phyloP scores from a whole-genome alignment of 73 alveolate genomes.

The Paramecium tetraurelia region DNA sequence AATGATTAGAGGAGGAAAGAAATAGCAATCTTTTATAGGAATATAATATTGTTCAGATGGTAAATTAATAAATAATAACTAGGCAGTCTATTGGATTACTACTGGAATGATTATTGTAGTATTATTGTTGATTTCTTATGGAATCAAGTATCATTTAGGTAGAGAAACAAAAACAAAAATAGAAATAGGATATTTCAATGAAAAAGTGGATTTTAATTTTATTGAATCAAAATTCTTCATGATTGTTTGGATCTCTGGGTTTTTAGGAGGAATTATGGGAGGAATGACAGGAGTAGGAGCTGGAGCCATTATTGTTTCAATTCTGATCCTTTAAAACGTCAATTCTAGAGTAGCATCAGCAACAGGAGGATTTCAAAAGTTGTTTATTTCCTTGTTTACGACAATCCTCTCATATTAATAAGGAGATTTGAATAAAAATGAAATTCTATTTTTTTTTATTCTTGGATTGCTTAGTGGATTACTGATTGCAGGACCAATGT shows the following conservation, averaged over 20 bases:
- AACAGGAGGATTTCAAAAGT: constrained; percentile 27
- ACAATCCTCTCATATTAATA: neutral
- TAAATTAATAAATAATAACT: neutral
- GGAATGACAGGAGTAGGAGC: constrained; percentile 42
- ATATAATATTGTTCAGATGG: neutral
- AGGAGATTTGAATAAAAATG: neutral
- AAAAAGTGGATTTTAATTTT: neutral
- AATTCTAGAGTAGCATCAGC: constrained; percentile 43
- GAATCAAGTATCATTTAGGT: neutral
- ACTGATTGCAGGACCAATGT: neutral
- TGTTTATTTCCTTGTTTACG: neutral
- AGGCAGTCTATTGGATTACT: neutral
- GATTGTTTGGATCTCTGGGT: constrained; percentile 1
- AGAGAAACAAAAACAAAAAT: neutral
- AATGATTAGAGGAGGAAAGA: neutral
- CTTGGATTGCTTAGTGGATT: neutral
- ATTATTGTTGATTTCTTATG: neutral
- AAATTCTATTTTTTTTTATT: neutral
- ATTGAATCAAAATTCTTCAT: neutral
- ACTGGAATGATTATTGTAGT: neutral
- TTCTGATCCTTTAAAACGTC: neutral
- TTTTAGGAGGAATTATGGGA: constrained; percentile 24
- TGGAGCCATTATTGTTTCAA: constrained; percentile 21
- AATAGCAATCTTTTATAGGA: neutral
- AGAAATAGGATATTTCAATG: neutral